Evolutionary conservation across 2,329 filamentous ascomycete species (phyloP).

Genomic region (Chalaropsis ovoidea): DNA sequence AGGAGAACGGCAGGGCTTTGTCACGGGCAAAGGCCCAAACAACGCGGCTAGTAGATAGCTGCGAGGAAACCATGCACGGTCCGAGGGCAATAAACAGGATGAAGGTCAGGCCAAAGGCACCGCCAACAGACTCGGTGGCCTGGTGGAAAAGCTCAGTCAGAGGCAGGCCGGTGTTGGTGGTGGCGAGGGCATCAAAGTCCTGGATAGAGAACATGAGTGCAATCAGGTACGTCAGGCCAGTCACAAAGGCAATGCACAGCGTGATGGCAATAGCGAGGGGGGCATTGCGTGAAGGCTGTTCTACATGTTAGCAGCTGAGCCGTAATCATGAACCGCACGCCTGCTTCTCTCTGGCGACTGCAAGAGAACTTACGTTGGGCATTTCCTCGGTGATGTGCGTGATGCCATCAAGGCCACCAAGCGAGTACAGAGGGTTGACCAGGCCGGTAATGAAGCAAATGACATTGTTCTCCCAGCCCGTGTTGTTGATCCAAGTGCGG

Average conservation of each 20-base stretch:
- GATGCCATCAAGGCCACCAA: slow-evolving; percentile 40
- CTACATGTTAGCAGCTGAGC: background rate
- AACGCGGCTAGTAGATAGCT: slow-evolving; percentile 32
- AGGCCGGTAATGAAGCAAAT: slow-evolving; percentile 44
- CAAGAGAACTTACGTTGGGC: slow-evolving; percentile 34
- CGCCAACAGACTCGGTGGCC: slow-evolving; percentile 35
- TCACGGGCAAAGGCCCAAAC: slow-evolving; percentile 40
- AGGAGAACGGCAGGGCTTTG: slow-evolving; percentile 35
- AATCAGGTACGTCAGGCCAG: slow-evolving; percentile 41
- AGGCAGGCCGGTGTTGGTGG: slow-evolving; percentile 37
- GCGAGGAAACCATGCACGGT: slow-evolving; percentile 34
- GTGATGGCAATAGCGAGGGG: slow-evolving; percentile 37
- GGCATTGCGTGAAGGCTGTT: slow-evolving; percentile 33
- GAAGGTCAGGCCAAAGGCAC: slow-evolving; percentile 36
- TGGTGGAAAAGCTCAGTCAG: slow-evolving; percentile 39
- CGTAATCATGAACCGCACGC: background rate
- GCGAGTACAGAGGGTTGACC: slow-evolving; percentile 40
- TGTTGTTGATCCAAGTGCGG: slow-evolving; percentile 43
- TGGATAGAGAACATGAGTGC: slow-evolving; percentile 44
- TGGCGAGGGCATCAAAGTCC: slow-evolving; percentile 37
- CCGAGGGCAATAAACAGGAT: slow-evolving; percentile 38
- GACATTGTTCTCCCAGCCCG: slow-evolving; percentile 42
- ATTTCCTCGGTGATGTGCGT: slow-evolving; percentile 45
- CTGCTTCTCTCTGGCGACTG: background rate
- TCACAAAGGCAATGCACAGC: slow-evolving; percentile 41